Percentiles rank a stretch among this genome's conserved stretches.
Conservation (phyloP, 768 basidiomycete species). For the Rubroboletus satanas region DNA sequence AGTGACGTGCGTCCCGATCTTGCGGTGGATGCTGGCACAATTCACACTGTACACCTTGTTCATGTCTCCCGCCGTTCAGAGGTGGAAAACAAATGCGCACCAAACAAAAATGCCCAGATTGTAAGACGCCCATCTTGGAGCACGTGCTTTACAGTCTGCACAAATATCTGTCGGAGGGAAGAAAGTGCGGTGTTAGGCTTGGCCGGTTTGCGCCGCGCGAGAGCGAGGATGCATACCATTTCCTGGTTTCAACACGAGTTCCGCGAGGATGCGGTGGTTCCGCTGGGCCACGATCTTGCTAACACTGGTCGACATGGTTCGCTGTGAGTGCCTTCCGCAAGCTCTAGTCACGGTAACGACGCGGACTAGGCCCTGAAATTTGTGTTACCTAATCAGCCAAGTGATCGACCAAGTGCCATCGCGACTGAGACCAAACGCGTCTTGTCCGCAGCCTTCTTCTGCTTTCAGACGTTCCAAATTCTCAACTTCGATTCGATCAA, state of each 20-base stretch:
- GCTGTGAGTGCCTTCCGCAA: neutral
- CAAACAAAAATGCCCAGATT: slow-evolving; percentile 90
- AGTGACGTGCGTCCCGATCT: slow-evolving; percentile 89
- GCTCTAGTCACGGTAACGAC: neutral
- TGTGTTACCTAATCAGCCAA: slow-evolving; percentile 15
- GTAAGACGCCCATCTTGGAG: slow-evolving; percentile 86
- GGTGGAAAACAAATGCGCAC: slow-evolving; percentile 35
- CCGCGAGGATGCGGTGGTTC: slow-evolving; percentile 62
- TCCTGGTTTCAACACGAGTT: slow-evolving; percentile 68
- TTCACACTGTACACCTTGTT: slow-evolving; percentile 49
- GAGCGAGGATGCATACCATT: slow-evolving; percentile 55
- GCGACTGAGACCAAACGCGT: neutral
- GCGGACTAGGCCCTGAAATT: neutral
- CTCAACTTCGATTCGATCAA: neutral
- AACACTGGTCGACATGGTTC: slow-evolving; percentile 31
- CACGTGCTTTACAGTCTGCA: slow-evolving; percentile 86
- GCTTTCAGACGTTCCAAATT: neutral
- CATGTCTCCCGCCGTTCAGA: slow-evolving; percentile 2
- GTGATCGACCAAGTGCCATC: slow-evolving; percentile 10
- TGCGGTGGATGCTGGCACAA: slow-evolving; percentile 90
- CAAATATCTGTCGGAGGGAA: slow-evolving; percentile 59
- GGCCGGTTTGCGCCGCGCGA: neutral
- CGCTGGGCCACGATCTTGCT: slow-evolving; percentile 63
- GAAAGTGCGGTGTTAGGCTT: slow-evolving; percentile 9
- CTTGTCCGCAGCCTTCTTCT: neutral